phyloP scores from a whole-genome alignment of 2,329 filamentous ascomycete species.

The Gnomoniopsis smithogilvyi region DNA sequence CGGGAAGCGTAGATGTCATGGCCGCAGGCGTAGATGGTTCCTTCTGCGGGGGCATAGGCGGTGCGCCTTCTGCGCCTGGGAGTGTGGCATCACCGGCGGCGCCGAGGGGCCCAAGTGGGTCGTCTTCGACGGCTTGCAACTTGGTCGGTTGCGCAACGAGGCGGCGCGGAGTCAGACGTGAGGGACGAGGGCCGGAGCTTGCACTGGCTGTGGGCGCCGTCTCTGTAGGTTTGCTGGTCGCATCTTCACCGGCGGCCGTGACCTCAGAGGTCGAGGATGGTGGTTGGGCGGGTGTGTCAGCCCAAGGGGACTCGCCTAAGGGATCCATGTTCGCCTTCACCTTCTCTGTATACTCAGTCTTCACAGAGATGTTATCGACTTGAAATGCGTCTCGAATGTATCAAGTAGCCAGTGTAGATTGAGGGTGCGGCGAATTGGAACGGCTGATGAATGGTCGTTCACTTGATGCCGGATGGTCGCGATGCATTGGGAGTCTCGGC shows the following conservation, averaged over 20 bases:
- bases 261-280: conserved; percentile 26
- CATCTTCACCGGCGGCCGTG: conserved; percentile 25
- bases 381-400: not conserved
- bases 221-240: conserved; percentile 27
- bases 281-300: conserved; percentile 38
- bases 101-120: conserved; percentile 74
- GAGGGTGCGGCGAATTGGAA: not conserved
- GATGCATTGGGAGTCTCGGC: not conserved
- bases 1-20: conserved; percentile 36
- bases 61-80: conserved; percentile 26
- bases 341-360: not conserved
- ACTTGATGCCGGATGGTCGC: not conserved
- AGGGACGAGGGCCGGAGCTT: conserved; percentile 34
- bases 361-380: not conserved
- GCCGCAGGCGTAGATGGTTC: conserved; percentile 42
- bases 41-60: conserved; percentile 68
- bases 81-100: conserved; percentile 32
- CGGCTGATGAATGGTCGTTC: not conserved
- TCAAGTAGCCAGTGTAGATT: too few species aligned
- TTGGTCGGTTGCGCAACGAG: conserved; percentile 73
- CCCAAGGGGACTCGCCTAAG: conserved; percentile 53
- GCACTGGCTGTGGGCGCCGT: conserved; percentile 27
- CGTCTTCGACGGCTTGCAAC: conserved; percentile 73
- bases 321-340: conserved; percentile 36
- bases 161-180: conserved; percentile 52